Base-by-base conservation (phyloP, 371 early-diverging fungal species). In the Rhizomucor pusillus region DNA sequence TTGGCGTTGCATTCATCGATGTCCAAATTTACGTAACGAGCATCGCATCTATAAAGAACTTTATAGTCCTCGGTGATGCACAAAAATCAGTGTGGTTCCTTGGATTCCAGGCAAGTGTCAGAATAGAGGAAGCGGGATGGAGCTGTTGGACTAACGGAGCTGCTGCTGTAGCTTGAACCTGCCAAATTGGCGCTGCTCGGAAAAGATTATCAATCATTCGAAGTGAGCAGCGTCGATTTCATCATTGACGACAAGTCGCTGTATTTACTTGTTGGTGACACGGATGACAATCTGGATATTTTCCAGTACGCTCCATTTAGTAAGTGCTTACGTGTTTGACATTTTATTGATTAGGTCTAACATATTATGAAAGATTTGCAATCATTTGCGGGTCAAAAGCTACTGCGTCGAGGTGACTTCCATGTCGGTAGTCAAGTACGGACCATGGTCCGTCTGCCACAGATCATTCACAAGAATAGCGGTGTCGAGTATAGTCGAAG, bases 1-100 rank as follows among this genome's bases (percentile, higher is more conserved):
- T 84, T 5, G 98, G 98, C 49, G 90, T 99, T 16, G 99, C 98
- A 0, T 99, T 99, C 63, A 79, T 97, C 24, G 99, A 99, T 74
- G 89, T 93, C 7, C 91, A 91, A 63, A 88, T 94, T 24, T 98
- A 90, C 73, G 92, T 93, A 11, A 91, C 85, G 10, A 85, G 88
- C 47, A 77, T 97, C 37, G 69, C 81, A 3, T 79, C 92, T 0
- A 84, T 98, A 60, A 97, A 95, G 69, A 94, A 92, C 59, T 90
- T 93, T 44, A 82, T 99, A 56, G 66, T 97, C 11, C 67, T 97
- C n/a, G 94, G 94, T 20, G 99, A 99, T 66, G 82, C 91, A 4
- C 83, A 83, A 68, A 94, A 95, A 63, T 89, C 94, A 10, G 81
- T 95, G 2, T 93, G 92, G 90, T 95, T 99, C 54, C 67, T 92